A percentile compares a stretch with the other conserved stretches of the same genome.
These are phyloP conservation scores for Metschnikowia proteae DNA, from an alignment of 805 yeast species.

Conservation along the genomic window DNA sequence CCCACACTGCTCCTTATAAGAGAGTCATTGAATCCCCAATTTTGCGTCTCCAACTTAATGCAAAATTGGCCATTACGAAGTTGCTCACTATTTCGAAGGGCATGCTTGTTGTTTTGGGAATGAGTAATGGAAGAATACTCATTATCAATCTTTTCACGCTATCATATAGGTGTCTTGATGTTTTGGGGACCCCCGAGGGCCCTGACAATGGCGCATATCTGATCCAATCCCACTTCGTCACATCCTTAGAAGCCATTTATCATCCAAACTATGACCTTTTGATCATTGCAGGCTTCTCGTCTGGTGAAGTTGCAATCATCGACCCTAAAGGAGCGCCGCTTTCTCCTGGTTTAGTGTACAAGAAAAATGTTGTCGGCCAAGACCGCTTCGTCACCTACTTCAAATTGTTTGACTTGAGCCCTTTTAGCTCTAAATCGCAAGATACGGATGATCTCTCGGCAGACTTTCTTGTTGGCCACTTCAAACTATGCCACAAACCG, in stretches of 20 bases:
- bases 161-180: conserved; percentile 41
- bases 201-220: conserved; percentile 12
- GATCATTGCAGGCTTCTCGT: conserved; percentile 38
- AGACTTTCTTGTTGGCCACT: conserved; percentile 45
- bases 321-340: conserved; percentile 14
- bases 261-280: conserved; percentile 39
- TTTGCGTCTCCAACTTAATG: conserved; percentile 38
- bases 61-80: conserved; percentile 38
- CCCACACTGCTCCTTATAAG: conserved; percentile 19
- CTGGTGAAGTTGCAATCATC: conserved; percentile 17
- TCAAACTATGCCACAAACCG: conserved; percentile 57
- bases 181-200: conserved; percentile 35
- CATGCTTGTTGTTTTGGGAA: conserved; percentile 57
- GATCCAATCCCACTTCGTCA: conserved; percentile 25
- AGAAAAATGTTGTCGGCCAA: conserved; percentile 17
- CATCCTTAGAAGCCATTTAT: conserved; percentile 21
- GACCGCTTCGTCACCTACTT: conserved; percentile 36
- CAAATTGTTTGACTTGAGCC: conserved; percentile 35
- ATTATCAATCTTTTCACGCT: conserved; percentile 53
- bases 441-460: conserved; percentile 5
- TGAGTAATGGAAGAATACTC: conserved; percentile 62
- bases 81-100: conserved; percentile 31
- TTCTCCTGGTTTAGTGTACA: conserved; percentile 8
- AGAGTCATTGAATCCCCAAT: conserved; percentile 44
- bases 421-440: conserved; percentile 15